phyloP scores from a whole-genome alignment of 106 monocot species.

The Narthecium ossifragum region DNA sequence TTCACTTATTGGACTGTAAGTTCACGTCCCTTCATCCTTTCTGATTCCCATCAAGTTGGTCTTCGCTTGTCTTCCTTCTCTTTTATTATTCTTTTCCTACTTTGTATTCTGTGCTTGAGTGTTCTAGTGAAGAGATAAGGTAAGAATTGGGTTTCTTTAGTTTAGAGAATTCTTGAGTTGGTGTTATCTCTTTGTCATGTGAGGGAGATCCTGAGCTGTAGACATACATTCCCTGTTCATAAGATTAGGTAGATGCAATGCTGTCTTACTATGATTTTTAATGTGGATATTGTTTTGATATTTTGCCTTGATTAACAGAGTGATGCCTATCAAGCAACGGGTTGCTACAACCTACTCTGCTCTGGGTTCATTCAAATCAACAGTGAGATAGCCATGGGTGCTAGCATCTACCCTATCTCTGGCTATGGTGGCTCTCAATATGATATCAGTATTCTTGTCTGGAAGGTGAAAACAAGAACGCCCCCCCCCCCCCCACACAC shows the following conservation, averaged over 20 bases:
- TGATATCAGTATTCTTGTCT: slow-evolving; percentile 75
- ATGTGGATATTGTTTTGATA: background rate
- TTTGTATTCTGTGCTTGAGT: too few relatives aligned
- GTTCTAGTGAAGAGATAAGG: too few relatives aligned
- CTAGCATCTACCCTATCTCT: slow-evolving; percentile 71
- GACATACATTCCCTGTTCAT: too few relatives aligned
- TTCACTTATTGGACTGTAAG: slow-evolving; percentile 99
- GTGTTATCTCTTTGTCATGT: background rate
- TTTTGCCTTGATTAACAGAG: slow-evolving; percentile 31
- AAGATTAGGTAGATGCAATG: too few relatives aligned
- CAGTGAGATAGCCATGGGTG: slow-evolving; percentile 81
- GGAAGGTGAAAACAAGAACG: slow-evolving; percentile 44
- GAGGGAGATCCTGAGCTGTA: background rate
- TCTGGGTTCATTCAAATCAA: slow-evolving; percentile 83
- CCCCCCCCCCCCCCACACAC: background rate
- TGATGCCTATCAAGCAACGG: slow-evolving; percentile 82
- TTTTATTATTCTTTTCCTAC: background rate
- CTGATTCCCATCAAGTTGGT: too few relatives aligned
- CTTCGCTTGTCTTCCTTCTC: slow-evolving; percentile 10
- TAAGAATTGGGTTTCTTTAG: too few relatives aligned
- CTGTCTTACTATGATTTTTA: background rate
- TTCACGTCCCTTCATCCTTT: too few relatives aligned
- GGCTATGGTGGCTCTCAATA: slow-evolving; percentile 57
- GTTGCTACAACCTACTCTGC: slow-evolving; percentile 87
- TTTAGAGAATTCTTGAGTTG: too few relatives aligned